These are phyloP conservation scores for Aegle marmelos DNA, from an alignment of 345 rosid species.

Conservation along the genomic window DNA sequence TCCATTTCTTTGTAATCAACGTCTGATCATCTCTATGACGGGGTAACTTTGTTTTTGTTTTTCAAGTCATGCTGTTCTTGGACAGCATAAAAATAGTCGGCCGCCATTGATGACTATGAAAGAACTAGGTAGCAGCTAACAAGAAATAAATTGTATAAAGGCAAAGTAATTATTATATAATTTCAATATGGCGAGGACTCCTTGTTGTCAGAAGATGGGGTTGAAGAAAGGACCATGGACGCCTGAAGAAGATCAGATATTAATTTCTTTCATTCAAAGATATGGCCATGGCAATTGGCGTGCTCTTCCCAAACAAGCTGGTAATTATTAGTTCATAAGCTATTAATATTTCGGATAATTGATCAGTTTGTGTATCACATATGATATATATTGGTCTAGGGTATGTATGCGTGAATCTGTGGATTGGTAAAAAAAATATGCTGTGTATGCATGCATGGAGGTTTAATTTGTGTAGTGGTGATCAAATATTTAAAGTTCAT, in stretches of 20 bases:
- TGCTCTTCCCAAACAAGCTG: constrained; percentile 52
- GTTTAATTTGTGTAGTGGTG: neutral
- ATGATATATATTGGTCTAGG: neutral
- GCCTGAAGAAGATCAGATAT: constrained; percentile 43
- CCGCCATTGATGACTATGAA: neutral
- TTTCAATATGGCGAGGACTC: constrained; percentile 27
- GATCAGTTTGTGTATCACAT: neutral
- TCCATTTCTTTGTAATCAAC: constrained; percentile 8
- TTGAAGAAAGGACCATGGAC: constrained; percentile 52
- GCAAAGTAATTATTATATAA: no score
- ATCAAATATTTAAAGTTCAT: neutral
- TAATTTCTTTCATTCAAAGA: constrained; percentile 27
- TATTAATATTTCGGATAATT: no score
- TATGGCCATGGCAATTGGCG: constrained; percentile 48
- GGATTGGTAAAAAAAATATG: neutral
- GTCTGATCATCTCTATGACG: neutral
- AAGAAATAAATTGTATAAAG: no score
- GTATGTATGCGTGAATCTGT: neutral
- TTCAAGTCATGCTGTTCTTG: constrained; percentile 15
- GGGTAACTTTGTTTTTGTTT: neutral
- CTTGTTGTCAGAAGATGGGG: constrained; percentile 44
- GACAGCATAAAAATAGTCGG: neutral
- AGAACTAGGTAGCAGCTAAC: neutral
- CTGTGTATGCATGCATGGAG: neutral
- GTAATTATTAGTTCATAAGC: constrained; percentile 1